phyloP scores from a whole-genome alignment of 108 stramenopile species.

The Cyclotella sp. region DNA sequence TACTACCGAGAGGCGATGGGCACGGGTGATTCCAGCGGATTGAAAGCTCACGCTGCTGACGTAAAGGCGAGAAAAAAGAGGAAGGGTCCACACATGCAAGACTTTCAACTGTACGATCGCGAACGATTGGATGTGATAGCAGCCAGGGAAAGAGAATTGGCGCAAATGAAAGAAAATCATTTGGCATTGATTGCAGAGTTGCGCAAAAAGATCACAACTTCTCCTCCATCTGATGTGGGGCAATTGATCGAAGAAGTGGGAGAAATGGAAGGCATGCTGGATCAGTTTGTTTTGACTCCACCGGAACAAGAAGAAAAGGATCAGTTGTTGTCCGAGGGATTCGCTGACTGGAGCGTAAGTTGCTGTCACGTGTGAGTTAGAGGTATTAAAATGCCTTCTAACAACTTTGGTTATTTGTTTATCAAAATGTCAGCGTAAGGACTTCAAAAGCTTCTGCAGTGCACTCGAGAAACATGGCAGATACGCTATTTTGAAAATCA shows the following conservation, averaged over 20 bases:
- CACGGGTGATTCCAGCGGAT: conserved; percentile 56
- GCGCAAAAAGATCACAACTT: conserved; percentile 58
- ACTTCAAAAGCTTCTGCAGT: conserved; percentile 90
- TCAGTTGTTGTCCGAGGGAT: conserved; percentile 85
- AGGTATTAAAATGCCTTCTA: too few species aligned
- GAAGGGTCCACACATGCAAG: conserved; percentile 91
- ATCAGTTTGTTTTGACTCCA: conserved; percentile 58
- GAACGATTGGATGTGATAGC: conserved; percentile 77
- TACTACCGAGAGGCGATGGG: conserved; percentile 89
- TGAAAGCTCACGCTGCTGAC: conserved; percentile 80
- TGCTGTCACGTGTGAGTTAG: background rate
- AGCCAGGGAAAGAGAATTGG: conserved; percentile 78
- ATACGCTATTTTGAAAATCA: conserved; percentile 76
- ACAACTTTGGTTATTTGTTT: background rate
- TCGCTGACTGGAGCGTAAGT: conserved; percentile 89
- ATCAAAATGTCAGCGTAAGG: conserved; percentile 48
- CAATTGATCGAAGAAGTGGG: conserved; percentile 58
- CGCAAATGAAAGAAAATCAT: conserved; percentile 73
- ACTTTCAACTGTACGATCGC: conserved; percentile 94
- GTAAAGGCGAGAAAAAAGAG: conserved; percentile 82
- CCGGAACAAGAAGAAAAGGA: conserved; percentile 69
- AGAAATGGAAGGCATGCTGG: conserved; percentile 66
- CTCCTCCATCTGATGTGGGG: conserved; percentile 33
- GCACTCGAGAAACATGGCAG: conserved; percentile 94
- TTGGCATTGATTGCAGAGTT: conserved; percentile 75